Conservation (phyloP, 768 basidiomycete genomes). For the Mrakia blollopis region DNA sequence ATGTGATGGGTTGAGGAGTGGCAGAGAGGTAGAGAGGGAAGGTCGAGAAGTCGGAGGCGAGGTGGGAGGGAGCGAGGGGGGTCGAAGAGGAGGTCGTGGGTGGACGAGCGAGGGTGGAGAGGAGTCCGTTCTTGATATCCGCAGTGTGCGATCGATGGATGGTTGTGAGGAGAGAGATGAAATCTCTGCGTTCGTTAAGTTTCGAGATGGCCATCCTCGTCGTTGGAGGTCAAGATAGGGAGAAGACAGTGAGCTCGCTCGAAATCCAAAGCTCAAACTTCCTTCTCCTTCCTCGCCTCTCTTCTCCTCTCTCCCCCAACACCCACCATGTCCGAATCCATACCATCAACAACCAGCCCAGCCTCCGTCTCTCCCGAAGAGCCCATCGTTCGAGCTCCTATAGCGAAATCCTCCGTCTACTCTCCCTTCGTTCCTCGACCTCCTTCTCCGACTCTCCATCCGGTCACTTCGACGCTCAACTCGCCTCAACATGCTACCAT, state of each 20-base stretch:
- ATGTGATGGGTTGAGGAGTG: too few species aligned
- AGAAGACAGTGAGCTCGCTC: background rate
- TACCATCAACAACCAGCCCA: background rate
- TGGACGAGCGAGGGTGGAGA: background rate
- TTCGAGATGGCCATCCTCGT: background rate
- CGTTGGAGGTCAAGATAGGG: too few species aligned
- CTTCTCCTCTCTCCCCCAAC: background rate
- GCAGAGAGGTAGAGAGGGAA: background rate
- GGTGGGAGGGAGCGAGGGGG: background rate
- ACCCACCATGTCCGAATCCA: background rate
- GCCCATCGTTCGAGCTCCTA: conserved; percentile 1
- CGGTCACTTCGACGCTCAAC: conserved; percentile 21
- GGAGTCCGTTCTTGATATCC: background rate
- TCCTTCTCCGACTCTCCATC: conserved; percentile 25
- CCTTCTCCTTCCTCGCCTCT: background rate
- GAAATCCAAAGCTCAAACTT: background rate
- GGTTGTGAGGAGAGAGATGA: background rate
- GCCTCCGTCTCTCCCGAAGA: background rate
- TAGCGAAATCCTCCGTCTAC: background rate
- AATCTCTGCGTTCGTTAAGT: background rate
- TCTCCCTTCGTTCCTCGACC: conserved; percentile 25
- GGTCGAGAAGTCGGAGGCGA: background rate
- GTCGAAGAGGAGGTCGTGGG: background rate
- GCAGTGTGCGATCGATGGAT: background rate
- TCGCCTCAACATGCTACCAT: conserved; percentile 10